Evolutionary conservation across 2,329 filamentous ascomycete genomes (phyloP).

Genomic region (Aspergillaceae sp.): DNA sequence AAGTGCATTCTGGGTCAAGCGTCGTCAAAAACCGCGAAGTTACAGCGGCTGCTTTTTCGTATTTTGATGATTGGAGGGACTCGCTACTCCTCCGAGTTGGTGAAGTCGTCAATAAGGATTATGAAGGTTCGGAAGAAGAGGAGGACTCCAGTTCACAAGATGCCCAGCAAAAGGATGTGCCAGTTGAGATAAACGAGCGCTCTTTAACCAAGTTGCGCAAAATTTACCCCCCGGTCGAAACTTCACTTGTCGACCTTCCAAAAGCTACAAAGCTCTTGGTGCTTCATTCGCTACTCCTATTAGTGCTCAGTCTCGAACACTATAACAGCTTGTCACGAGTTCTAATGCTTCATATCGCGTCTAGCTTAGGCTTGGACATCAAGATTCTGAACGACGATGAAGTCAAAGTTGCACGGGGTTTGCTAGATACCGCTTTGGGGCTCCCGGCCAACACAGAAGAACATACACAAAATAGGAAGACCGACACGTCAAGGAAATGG

Average conservation of each 20-base stretch:
- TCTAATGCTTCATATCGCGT: conserved; percentile 60
- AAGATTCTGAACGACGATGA: conserved; percentile 62
- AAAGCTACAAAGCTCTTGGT: conserved; percentile 51
- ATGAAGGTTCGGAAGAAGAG: conserved; percentile 33
- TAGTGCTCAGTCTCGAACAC: conserved; percentile 67
- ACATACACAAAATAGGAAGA: conserved; percentile 61
- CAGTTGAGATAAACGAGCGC: conserved; percentile 16
- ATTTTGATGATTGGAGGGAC: conserved; percentile 75
- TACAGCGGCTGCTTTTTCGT: conserved; percentile 51
- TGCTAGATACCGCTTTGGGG: conserved; percentile 66
- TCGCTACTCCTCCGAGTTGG: conserved; percentile 61
- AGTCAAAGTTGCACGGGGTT: conserved; percentile 61
- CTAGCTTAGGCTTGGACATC: conserved; percentile 60
- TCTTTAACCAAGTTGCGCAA: conserved; percentile 21
- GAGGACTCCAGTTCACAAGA: conserved; percentile 14
- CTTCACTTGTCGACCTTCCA: conserved; percentile 41
- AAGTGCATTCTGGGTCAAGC: background rate
- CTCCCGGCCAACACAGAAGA: conserved; percentile 72
- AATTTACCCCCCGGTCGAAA: conserved; percentile 53
- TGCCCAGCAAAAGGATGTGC: conserved; percentile 13
- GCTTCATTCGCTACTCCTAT: conserved; percentile 61
- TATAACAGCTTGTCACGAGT: conserved; percentile 67
- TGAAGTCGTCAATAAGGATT: conserved; percentile 54
- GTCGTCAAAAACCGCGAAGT: conserved; percentile 46
- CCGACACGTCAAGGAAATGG: conserved; percentile 57